phyloP scores from a whole-genome alignment of 2,329 filamentous ascomycete species.

The Alternaria infectoria region DNA sequence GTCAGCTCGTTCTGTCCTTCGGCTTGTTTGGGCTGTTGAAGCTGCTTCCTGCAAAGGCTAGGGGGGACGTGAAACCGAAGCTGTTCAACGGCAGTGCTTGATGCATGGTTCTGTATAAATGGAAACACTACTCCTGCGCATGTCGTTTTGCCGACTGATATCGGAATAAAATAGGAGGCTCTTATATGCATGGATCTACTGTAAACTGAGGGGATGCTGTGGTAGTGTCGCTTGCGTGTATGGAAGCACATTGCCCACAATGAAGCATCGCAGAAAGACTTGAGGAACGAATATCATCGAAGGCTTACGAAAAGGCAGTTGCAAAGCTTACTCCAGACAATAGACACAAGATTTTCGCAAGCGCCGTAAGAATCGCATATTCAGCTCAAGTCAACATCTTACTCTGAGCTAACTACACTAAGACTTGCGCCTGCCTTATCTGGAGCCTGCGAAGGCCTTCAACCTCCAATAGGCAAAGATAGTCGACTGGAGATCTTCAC shows the following conservation, averaged over 20 bases:
- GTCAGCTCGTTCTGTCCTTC: constrained; percentile 52
- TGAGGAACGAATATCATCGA: neutral
- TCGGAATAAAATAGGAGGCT: neutral
- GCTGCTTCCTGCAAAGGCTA: constrained; percentile 33
- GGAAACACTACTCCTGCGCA: no score
- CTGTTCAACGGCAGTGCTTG: neutral
- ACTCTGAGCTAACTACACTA: neutral
- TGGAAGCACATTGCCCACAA: neutral
- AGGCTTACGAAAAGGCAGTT: neutral
- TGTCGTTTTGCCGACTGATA: no score
- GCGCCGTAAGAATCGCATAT: neutral
- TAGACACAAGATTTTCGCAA: neutral
- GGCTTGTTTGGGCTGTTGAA: constrained; percentile 24
- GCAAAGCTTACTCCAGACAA: neutral
- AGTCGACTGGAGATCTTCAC: neutral
- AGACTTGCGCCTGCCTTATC: neutral
- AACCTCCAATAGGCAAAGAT: neutral
- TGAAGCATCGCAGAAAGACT: neutral
- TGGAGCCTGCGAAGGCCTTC: neutral
- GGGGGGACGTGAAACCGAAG: constrained; percentile 13
- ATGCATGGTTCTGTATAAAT: neutral
- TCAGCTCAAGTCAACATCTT: neutral
- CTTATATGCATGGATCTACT: no score
- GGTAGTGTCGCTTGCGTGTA: neutral
- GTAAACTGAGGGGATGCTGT: neutral